A percentile compares a stretch with the other conserved stretches of the same genome.
Conservation (phyloP, 768 basidiomycete genomes). For the Lentinula boryana region DNA sequence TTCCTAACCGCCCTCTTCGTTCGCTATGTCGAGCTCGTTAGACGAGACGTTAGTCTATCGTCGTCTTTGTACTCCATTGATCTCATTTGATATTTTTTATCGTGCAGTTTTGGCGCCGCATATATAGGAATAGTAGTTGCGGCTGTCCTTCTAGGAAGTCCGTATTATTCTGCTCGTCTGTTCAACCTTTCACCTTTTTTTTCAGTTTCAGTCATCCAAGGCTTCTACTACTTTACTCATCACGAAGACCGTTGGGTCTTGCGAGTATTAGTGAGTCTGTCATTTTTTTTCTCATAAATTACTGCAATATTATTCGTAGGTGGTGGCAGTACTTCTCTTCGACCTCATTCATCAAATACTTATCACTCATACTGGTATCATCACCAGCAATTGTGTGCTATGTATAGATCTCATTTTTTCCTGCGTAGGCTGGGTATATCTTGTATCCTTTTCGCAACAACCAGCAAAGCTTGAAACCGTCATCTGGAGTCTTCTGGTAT, state of each 20-base stretch:
- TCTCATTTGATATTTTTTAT: not conserved
- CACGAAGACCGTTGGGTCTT: conserved; percentile 44
- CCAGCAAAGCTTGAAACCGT: conserved; percentile 23
- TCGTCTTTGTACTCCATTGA: not conserved
- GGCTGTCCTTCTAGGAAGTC: conserved; percentile 31
- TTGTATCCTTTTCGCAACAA: conserved; percentile 34
- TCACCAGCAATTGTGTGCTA: not conserved
- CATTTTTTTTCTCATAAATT: not conserved
- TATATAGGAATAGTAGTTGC: conserved; percentile 45
- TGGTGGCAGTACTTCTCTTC: conserved; percentile 38
- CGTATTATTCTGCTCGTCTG: not conserved
- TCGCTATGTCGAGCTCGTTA: not conserved
- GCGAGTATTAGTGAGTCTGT: conserved; percentile 35
- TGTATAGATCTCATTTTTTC: not conserved
- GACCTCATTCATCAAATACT: conserved; percentile 50
- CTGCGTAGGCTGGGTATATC: conserved; percentile 39
- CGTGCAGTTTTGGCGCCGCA: conserved; percentile 39
- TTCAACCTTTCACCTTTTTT: not conserved
- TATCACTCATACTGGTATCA: conserved; percentile 44
- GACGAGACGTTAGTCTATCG: not conserved
- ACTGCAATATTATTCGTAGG: conserved; percentile 24
- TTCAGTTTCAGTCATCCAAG: conserved; percentile 49
- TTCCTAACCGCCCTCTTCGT: not conserved
- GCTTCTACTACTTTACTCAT: conserved; percentile 49
- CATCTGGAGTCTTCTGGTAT: conserved; percentile 33